Evolutionary conservation across 805 yeast species (phyloP).

Genomic region (Candida vartiovaarae): DNA sequence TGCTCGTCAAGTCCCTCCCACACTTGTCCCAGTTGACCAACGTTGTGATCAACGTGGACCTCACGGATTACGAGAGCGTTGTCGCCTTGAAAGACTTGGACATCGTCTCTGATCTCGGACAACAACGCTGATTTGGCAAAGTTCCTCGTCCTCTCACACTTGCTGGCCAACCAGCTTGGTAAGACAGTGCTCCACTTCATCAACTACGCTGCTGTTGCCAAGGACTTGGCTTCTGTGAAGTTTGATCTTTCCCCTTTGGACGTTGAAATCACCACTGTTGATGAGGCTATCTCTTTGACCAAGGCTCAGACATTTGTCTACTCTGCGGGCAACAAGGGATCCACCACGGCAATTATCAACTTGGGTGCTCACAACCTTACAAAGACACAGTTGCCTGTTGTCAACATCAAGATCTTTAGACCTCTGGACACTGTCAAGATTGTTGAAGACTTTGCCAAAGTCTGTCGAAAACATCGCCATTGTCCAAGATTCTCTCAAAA

Average conservation of each 20-base stretch:
- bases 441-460: constrained; percentile 40
- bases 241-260: constrained; percentile 12
- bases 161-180: constrained; percentile 40
- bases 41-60: constrained; percentile 55
- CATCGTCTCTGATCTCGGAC: constrained; percentile 59
- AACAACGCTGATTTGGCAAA: constrained; percentile 44
- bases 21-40: constrained; percentile 39
- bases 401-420: constrained; percentile 63
- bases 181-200: constrained; percentile 72
- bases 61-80: constrained; percentile 62
- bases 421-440: constrained; percentile 37
- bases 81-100: constrained; percentile 70
- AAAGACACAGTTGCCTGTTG: constrained; percentile 25
- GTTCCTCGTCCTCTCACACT: constrained; percentile 51
- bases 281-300: constrained; percentile 27
- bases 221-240: constrained; percentile 3
- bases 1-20: constrained; percentile 56
- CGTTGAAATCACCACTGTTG: constrained; percentile 23
- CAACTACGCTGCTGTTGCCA: constrained; percentile 19
- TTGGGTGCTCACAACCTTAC: constrained; percentile 7
- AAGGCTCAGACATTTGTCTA: constrained; percentile 26
- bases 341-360: constrained; percentile 44
- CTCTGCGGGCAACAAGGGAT: constrained; percentile 34
- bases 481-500: constrained; percentile 51
- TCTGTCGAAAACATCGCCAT: constrained; percentile 46